These are phyloP conservation scores for Penicillium simplicissimum DNA, from an alignment of 495 filamentous ascomycete genomes.

Conservation along the genomic window DNA sequence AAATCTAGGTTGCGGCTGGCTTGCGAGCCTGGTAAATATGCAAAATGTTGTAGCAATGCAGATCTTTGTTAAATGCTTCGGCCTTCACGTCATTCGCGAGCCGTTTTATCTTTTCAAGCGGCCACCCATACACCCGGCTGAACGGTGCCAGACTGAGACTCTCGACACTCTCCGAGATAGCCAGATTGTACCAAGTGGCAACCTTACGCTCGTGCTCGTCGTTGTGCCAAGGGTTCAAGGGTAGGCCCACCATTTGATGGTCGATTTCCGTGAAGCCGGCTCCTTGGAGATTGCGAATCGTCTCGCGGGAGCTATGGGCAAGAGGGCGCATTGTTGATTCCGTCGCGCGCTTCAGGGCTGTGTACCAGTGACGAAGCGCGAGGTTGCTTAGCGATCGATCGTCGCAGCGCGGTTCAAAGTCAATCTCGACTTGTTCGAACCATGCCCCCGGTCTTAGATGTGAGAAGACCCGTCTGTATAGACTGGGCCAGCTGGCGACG, in stretches of 20 bases:
- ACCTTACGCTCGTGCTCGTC: constrained; percentile 69
- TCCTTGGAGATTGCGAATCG: constrained; percentile 60
- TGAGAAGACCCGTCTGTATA: constrained; percentile 71
- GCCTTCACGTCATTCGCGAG: constrained; percentile 62
- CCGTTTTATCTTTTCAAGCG: constrained; percentile 62
- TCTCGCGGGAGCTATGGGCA: constrained; percentile 60
- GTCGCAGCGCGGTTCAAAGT: constrained; percentile 76
- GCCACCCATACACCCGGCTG: constrained; percentile 63
- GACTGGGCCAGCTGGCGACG: constrained; percentile 71
- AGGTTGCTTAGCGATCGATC: constrained; percentile 60
- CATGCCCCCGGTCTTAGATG: constrained; percentile 82
- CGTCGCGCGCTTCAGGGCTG: constrained; percentile 70
- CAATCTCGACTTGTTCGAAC: constrained; percentile 93
- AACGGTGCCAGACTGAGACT: constrained; percentile 75
- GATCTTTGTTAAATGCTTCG: constrained; percentile 68
- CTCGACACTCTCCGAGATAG: constrained; percentile 69
- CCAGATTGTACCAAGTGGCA: constrained; percentile 84
- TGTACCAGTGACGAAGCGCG: constrained; percentile 64
- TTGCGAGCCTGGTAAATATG: constrained; percentile 52
- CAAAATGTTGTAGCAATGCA: constrained; percentile 75
- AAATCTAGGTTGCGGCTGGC: constrained; percentile 24
- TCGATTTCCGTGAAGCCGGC: constrained; percentile 85
- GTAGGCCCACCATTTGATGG: constrained; percentile 69
- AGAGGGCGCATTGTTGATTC: constrained; percentile 63
- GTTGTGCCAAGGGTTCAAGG: constrained; percentile 76